Conservation (phyloP, 495 filamentous ascomycete genomes). For the Penicillium diatomitis region DNA sequence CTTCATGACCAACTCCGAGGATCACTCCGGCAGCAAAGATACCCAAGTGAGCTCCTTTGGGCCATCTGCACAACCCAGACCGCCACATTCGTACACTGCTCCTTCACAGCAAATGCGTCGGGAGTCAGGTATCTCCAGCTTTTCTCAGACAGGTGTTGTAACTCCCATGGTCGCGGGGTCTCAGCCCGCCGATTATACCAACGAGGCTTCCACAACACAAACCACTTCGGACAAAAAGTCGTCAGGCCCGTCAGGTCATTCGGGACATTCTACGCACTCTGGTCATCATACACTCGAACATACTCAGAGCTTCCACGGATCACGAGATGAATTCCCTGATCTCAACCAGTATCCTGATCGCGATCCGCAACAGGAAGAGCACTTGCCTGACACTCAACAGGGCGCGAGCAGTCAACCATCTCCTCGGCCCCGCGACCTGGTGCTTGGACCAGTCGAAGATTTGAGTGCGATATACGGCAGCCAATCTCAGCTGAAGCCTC, state of each 20-base stretch:
- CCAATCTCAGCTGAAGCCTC: constrained; percentile 32
- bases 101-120: constrained; percentile 44
- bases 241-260: constrained; percentile 34
- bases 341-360: constrained; percentile 34
- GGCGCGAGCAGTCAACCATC: constrained; percentile 34
- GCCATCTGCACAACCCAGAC: constrained; percentile 43
- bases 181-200: constrained; percentile 64
- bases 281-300: constrained; percentile 24
- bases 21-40: constrained; percentile 28
- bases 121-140: constrained; percentile 37
- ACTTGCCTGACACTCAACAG: constrained; percentile 38
- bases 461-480: constrained; percentile 25
- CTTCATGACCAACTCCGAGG: constrained; percentile 41
- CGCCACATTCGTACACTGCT: constrained; percentile 40
- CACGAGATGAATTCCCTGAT: constrained; percentile 9
- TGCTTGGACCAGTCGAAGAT: constrained; percentile 14
- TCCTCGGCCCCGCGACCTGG: constrained; percentile 14
- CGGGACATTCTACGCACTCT: constrained; percentile 10
- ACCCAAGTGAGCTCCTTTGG: constrained; percentile 44
- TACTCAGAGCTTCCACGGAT: constrained; percentile 45
- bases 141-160: constrained; percentile 63
- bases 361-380: constrained; percentile 35
- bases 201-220: constrained; percentile 74
- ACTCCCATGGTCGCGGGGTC: constrained; percentile 70
- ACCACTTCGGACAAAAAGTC: constrained; percentile 76